Evolutionary conservation across 345 rosid genomes (phyloP).

Genomic region (Ricinus communis): DNA sequence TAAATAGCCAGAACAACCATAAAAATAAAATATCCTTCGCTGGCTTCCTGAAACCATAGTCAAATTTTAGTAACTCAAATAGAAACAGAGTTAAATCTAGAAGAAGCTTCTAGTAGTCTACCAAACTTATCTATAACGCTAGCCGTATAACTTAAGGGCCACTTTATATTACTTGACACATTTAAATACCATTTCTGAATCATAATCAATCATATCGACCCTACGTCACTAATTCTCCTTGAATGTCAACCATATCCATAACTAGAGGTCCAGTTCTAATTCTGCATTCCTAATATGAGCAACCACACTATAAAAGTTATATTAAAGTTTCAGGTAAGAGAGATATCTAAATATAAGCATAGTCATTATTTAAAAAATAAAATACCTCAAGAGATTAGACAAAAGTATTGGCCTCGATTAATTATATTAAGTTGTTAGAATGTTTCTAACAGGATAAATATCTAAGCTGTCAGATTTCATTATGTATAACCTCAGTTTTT

Average conservation of each 20-base stretch:
- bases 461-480: neutral
- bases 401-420: neutral
- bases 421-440: neutral
- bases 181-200: neutral
- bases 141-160: neutral
- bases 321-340: no score
- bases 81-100: constrained; percentile 7
- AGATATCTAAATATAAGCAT: neutral
- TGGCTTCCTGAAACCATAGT: constrained; percentile 14
- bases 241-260: neutral
- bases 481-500: neutral
- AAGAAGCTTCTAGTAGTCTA: constrained; percentile 6
- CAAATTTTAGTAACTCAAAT: neutral
- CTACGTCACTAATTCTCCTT: neutral
- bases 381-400: neutral
- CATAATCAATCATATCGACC: neutral
- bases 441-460: neutral
- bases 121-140: neutral
- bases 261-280: neutral
- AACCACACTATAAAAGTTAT: neutral
- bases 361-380: constrained; percentile 4
- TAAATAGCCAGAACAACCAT: neutral
- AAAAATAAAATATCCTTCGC: constrained; percentile 15
- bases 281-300: neutral
- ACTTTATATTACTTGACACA: neutral